phyloP scores from a whole-genome alignment of 768 basidiomycete genomes.

The Pisolithus microcarpus region DNA sequence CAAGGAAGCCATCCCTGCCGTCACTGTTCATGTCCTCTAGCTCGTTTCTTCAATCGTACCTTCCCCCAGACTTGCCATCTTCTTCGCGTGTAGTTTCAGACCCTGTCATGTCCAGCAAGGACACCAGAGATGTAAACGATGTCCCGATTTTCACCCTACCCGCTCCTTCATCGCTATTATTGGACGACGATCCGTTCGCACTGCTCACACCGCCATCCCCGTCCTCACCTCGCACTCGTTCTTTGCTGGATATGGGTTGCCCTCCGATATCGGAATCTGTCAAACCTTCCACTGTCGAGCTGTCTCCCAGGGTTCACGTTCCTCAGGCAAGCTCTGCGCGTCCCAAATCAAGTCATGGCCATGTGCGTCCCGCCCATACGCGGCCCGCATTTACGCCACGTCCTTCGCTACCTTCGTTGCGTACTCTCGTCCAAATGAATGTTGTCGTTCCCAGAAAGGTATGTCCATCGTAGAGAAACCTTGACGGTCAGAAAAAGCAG shows the following conservation, averaged over 20 bases:
- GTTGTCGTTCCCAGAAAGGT: slow-evolving; percentile 34
- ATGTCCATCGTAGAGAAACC: not conserved
- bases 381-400: slow-evolving; percentile 34
- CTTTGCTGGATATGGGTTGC: slow-evolving; percentile 1
- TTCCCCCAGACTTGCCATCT: slow-evolving; percentile 20
- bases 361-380: slow-evolving; percentile 34
- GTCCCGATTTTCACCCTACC: not conserved
- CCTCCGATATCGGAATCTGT: slow-evolving; percentile 7
- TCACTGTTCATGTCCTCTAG: slow-evolving; percentile 31
- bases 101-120: not conserved
- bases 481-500: too few relatives aligned
- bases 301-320: slow-evolving; percentile 7
- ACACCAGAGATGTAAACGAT: not conserved
- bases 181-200: slow-evolving; percentile 74
- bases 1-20: slow-evolving; percentile 48
- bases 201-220: slow-evolving; percentile 35
- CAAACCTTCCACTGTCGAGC: slow-evolving; percentile 8
- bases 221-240: slow-evolving; percentile 3
- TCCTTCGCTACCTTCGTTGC: slow-evolving; percentile 38
- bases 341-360: slow-evolving; percentile 28
- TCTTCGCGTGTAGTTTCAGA: slow-evolving; percentile 13
- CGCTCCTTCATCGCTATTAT: slow-evolving; percentile 24
- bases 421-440: slow-evolving; percentile 31
- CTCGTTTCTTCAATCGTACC: slow-evolving; percentile 39
- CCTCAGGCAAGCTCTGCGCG: slow-evolving; percentile 12